Evolutionary conservation across 495 filamentous ascomycete genomes (phyloP).

Genomic region (Bacidia gigantensis): DNA sequence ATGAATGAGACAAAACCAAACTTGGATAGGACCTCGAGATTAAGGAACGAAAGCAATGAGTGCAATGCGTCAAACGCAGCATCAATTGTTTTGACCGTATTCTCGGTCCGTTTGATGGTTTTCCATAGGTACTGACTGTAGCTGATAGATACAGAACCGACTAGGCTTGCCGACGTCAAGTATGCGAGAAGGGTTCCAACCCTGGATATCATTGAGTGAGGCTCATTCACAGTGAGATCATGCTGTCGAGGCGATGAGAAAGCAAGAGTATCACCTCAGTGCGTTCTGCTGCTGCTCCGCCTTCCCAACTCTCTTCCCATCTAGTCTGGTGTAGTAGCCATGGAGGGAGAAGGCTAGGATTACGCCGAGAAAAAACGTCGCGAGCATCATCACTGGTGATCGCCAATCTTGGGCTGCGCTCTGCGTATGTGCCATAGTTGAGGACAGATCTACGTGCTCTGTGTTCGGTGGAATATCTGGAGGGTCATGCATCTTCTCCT

Average conservation of each 20-base stretch:
- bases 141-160: background rate
- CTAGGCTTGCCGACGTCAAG: background rate
- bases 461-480: too few relatives aligned
- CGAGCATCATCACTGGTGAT: background rate
- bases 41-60: conserved; percentile 8
- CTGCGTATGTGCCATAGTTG: too few relatives aligned
- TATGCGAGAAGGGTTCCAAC: background rate
- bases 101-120: background rate
- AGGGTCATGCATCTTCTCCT: too few relatives aligned
- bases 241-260: too few relatives aligned
- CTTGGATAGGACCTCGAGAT: conserved; percentile 15
- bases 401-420: too few relatives aligned
- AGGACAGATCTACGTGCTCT: too few relatives aligned
- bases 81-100: conserved; percentile 9
- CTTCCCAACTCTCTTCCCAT: background rate
- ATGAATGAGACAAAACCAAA: background rate
- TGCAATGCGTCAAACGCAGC: conserved; percentile 11
- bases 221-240: too few relatives aligned
- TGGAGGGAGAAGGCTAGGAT: background rate
- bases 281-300: background rate
- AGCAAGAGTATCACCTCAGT: too few relatives aligned
- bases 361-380: background rate
- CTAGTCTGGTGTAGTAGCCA: background rate
- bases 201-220: background rate
- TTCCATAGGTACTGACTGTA: background rate